A percentile compares a stretch with the other conserved stretches of the same genome.
These are phyloP conservation scores for Lactarius psammicola DNA, from an alignment of 768 basidiomycete genomes.

Conservation along the genomic window DNA sequence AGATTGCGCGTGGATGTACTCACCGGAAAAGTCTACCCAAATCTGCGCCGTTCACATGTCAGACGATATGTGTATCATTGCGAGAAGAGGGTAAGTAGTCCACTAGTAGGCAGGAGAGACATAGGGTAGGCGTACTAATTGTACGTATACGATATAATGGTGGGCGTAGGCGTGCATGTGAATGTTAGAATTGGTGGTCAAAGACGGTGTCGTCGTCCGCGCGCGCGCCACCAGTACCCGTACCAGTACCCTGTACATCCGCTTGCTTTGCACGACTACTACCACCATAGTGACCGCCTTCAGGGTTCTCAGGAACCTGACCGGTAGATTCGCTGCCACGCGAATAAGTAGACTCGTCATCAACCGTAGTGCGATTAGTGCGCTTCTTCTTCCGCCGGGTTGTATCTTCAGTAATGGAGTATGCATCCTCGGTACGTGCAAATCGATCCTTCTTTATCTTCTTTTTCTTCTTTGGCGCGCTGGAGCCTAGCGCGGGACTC, in stretches of 20 bases:
- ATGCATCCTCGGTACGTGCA: slow-evolving; percentile 85
- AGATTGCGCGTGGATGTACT: no score
- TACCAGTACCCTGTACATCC: slow-evolving; percentile 60
- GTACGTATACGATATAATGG: background rate
- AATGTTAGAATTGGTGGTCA: slow-evolving; percentile 42
- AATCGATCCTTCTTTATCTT: slow-evolving; percentile 85
- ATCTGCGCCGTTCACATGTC: background rate
- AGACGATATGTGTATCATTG: background rate
- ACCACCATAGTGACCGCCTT: slow-evolving; percentile 58
- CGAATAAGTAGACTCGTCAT: slow-evolving; percentile 37
- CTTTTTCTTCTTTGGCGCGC: slow-evolving; percentile 59
- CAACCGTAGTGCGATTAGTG: slow-evolving; percentile 47
- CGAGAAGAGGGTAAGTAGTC: background rate
- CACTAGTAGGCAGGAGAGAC: background rate
- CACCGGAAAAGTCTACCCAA: no score
- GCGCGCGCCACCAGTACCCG: slow-evolving; percentile 72
- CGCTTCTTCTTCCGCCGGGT: slow-evolving; percentile 58
- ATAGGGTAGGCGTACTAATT: background rate
- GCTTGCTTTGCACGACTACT: slow-evolving; percentile 69
- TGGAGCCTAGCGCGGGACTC: slow-evolving; percentile 36
- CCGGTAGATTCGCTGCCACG: slow-evolving; percentile 38
- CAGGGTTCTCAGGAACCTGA: slow-evolving; percentile 71
- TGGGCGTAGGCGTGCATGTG: background rate
- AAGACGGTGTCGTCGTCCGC: slow-evolving; percentile 98
- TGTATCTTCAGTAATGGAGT: slow-evolving; percentile 46